These are phyloP conservation scores for Harringtonia aguacate DNA, from an alignment of 2,329 filamentous ascomycete species.

Conservation along the genomic window DNA sequence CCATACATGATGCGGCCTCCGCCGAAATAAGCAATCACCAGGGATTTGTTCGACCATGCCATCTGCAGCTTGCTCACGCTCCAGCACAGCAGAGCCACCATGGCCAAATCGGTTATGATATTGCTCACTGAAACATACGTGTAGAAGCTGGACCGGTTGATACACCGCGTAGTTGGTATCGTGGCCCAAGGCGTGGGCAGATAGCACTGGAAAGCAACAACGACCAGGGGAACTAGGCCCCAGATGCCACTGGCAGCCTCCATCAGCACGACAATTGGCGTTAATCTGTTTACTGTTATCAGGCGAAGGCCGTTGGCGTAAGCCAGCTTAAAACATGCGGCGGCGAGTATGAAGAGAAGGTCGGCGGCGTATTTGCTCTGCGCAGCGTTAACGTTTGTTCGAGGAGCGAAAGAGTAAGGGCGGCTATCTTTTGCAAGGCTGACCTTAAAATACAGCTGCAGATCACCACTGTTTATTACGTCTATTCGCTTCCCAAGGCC, in stretches of 20 bases:
- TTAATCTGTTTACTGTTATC: background rate
- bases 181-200: background rate
- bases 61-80: constrained; percentile 1
- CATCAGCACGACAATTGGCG: background rate
- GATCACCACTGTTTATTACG: background rate
- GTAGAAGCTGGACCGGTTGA: background rate
- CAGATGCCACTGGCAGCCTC: background rate
- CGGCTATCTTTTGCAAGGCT: background rate
- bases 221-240: background rate
- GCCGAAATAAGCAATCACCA: background rate
- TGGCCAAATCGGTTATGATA: background rate
- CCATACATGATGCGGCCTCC: constrained; percentile 1
- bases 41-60: background rate
- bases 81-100: background rate
- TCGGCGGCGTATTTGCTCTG: constrained; percentile 4
- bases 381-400: background rate
- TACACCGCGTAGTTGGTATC: background rate
- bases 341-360: background rate
- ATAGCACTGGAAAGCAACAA: constrained; percentile 2
- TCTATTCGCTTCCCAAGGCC: background rate
- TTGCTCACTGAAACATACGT: constrained; percentile 3
- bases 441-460: background rate
- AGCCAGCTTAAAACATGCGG: background rate
- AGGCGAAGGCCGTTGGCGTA: constrained; percentile 1
- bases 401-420: background rate